Evolutionary conservation across 2,329 filamentous ascomycete genomes (phyloP).

Genomic region (Apiospora rasikravindrae): DNA sequence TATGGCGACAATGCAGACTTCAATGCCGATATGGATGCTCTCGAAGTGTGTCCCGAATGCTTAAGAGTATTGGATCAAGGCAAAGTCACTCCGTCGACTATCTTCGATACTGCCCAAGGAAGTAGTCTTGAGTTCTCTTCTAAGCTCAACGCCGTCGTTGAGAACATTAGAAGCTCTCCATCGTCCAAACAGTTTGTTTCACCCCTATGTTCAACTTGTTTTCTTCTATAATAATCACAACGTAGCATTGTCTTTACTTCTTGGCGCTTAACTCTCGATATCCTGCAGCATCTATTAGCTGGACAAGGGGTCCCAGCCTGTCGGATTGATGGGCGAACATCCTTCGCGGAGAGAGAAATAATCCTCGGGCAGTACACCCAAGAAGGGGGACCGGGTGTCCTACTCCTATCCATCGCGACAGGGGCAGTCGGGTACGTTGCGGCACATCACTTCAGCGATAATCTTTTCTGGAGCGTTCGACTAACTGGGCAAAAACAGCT

Average conservation of each 20-base stretch:
- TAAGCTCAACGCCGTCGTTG: neutral
- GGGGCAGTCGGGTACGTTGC: constrained; percentile 21
- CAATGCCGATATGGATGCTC: neutral
- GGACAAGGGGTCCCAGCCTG: neutral
- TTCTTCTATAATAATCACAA: neutral
- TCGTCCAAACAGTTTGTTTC: neutral
- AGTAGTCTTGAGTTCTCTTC: neutral
- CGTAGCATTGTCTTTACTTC: constrained; percentile 22
- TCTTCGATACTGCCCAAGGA: neutral
- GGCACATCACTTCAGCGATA: too few relatives aligned
- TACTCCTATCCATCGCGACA: constrained; percentile 19
- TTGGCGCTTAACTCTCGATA: constrained; percentile 19
- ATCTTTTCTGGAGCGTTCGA: neutral
- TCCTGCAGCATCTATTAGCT: neutral
- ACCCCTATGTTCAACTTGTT: too few relatives aligned
- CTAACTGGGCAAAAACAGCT: neutral
- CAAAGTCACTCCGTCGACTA: neutral
- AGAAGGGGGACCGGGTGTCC: neutral
- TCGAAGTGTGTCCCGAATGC: constrained; percentile 20
- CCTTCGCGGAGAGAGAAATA: neutral
- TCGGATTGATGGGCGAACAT: constrained; percentile 1
- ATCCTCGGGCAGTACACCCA: neutral
- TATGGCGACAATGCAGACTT: constrained; percentile 9
- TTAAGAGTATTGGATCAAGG: neutral
- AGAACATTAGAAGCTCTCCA: neutral